Base-by-base conservation (phyloP, 2,329 filamentous ascomycete species). In the Stachybotrys chartarum region DNA sequence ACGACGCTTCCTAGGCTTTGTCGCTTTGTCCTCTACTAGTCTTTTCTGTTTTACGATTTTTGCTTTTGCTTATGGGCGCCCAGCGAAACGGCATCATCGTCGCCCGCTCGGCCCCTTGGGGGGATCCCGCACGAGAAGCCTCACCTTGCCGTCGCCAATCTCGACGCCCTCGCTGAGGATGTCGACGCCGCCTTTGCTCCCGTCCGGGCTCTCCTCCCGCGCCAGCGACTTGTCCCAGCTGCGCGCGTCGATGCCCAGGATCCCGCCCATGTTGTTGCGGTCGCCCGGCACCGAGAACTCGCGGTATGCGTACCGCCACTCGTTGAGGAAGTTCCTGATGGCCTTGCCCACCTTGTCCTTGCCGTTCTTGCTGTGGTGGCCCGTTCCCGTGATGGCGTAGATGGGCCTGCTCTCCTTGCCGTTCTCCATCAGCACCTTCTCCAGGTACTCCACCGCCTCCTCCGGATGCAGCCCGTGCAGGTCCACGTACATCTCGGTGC, bases 271-370 rank as follows among this genome's bases (percentile, higher is more conserved):
- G 67, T 80, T 86, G 69, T 86, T 87, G 55, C 91, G 83, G 71
- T 97, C 94, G n/a, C 93, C 93, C 2, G 92, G 91, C 10, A 97
- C 92, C 44, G 89, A 94, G 72, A 99, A 99, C 72, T 99, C 94
- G 54, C 93, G 87, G 73, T 93, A 99, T 0, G 90, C 88, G 68
- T 97, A 99, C 59, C 90, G 85, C 91, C 92, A 96, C 69, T 97
- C 93, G 67, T 93, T 95, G 55, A 99, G 77, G 75, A 95, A 97
- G 61, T 83, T 85, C 54, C 94, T 87, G 59, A 97, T 86, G 1
- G 92, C 91, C 74, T 96, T 96, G 67, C 93, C 93, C 42, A 99
- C 90, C 74, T 99, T 99, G 73, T 99, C 94, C 71, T 97, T 97
- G 65, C 94, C 93, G 68, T 97, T 97, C 78, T 97, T 97, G 70